phyloP scores from a whole-genome alignment of 352 stramenopile species.

The Phytophthora fragariaefolia region DNA sequence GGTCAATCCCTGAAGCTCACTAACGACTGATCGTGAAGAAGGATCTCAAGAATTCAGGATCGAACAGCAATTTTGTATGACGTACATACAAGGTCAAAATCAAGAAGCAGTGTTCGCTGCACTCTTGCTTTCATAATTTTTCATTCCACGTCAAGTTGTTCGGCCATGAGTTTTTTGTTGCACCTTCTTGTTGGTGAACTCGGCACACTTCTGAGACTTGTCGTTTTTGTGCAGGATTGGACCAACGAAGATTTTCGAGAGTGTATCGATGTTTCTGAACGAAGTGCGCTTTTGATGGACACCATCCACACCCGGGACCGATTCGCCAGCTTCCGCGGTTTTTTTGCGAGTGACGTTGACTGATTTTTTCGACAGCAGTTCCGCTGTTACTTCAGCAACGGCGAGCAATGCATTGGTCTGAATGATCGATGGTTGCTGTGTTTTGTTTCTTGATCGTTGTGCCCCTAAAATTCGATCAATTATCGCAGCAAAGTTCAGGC shows the following conservation, averaged over 20 bases:
- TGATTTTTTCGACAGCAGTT: slow-evolving; percentile 5
- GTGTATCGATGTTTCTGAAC: slow-evolving; percentile 22
- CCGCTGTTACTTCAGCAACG: slow-evolving; percentile 10
- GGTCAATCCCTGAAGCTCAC: slow-evolving; percentile 10
- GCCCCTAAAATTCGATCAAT: slow-evolving; percentile 22
- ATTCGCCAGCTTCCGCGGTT: neutral
- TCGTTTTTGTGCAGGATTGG: slow-evolving; percentile 12
- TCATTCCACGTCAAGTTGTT: neutral
- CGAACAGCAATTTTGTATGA: slow-evolving; percentile 38
- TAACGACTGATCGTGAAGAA: slow-evolving; percentile 13
- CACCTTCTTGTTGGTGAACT: slow-evolving; percentile 12
- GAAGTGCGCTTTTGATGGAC: slow-evolving; percentile 2
- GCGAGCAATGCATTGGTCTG: slow-evolving; percentile 28
- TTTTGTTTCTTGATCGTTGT: neutral
- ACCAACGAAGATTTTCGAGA: slow-evolving; percentile 26
- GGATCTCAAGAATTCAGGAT: slow-evolving; percentile 22
- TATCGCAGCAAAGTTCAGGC: slow-evolving; percentile 26
- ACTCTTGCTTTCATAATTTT: slow-evolving; percentile 10
- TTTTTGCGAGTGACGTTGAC: slow-evolving; percentile 3
- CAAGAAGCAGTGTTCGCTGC: slow-evolving; percentile 10
- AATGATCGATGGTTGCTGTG: neutral
- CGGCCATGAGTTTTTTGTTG: neutral
- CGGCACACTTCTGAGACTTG: slow-evolving; percentile 13
- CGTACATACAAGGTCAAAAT: slow-evolving; percentile 29
- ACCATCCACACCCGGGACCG: neutral